These are phyloP conservation scores for Aureobasidium mangrovei DNA, from an alignment of 2,329 filamentous ascomycete genomes.

Conservation along the genomic window DNA sequence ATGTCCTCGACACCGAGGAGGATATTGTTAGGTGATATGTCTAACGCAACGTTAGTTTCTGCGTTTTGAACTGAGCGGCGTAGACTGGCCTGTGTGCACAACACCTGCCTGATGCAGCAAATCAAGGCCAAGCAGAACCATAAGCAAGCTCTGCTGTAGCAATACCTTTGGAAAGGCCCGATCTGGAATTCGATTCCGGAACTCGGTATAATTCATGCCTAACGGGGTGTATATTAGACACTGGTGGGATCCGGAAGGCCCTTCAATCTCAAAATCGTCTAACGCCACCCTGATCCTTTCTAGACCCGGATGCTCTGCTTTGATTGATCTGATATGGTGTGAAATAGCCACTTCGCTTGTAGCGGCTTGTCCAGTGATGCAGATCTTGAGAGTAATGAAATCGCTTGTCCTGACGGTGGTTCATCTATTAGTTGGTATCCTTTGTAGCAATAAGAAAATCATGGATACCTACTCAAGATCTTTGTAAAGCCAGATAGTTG, in stretches of 20 bases:
- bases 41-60: slow-evolving; percentile 17
- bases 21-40: slow-evolving; percentile 25
- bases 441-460: background rate
- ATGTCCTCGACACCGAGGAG: slow-evolving; percentile 19
- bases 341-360: slow-evolving; percentile 18
- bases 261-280: slow-evolving; percentile 16
- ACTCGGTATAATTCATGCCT: slow-evolving; percentile 19
- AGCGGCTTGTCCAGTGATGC: slow-evolving; percentile 7
- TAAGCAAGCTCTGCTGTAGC: slow-evolving; percentile 20
- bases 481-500: slow-evolving; percentile 37
- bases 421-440: background rate
- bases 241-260: slow-evolving; percentile 19
- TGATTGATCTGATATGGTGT: slow-evolving; percentile 16
- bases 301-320: slow-evolving; percentile 17
- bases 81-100: slow-evolving; percentile 24
- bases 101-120: slow-evolving; percentile 22
- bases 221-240: slow-evolving; percentile 21
- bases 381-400: slow-evolving; percentile 17
- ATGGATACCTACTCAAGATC: slow-evolving; percentile 23
- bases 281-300: slow-evolving; percentile 14
- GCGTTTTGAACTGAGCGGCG: background rate
- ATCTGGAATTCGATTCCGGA: slow-evolving; percentile 20
- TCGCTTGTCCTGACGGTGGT: background rate
- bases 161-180: slow-evolving; percentile 20
- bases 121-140: slow-evolving; percentile 19